Evolutionary conservation across 2,329 filamentous ascomycete species (phyloP), one percentile per base, ranked within the genome.

Genomic region (Orbilia quercus): DNA sequence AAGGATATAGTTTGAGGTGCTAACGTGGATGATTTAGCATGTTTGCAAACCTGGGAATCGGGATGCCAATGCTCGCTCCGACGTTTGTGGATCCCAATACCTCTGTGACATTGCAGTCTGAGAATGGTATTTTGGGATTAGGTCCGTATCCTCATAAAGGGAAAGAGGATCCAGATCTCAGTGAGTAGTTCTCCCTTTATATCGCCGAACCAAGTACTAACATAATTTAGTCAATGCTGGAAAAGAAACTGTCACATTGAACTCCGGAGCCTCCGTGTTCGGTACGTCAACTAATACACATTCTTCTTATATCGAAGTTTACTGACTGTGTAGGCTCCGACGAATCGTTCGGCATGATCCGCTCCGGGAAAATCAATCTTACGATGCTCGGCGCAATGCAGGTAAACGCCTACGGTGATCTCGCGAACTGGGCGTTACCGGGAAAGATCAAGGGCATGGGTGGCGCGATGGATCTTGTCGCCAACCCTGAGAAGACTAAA

Each of bases 381-480:
- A 92, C 90, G 0, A 92, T 96, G 78, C 85, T 96, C 0, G 91
- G 91, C 2, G 89, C 91, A 1, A 87, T 94, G 76, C 90, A 96
- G 82, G 91, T 95, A 20, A 89, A 87, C 75, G 90, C 90, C 0
- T 84, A 86, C 1, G 91, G 91, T 23, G 91, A 96, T 79, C 82
- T 96, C 59, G 91, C 91, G 48, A 95, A 95, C 81, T 96, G 91
- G 84, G 95, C 95, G 89, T 90, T 96, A 75, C 91, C 91, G 0
- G 91, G 91, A 22, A 95, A 94, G 81, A 87, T 92, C 81, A 95
- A 95, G 84, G 91, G 91, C 16, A 95, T 96, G 88, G 91, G 91
- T 73, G 89, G 89, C 25, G 89, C 89, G 16, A 91, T 91, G 89
- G 89, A 91, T 79, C 82, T 91, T 6, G 88, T 91, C 9, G 88